A percentile compares a stretch with the other conserved stretches of the same genome.
These are phyloP conservation scores for Friedmanniomyces endolithicus DNA, from an alignment of 495 filamentous ascomycete genomes.

Conservation along the genomic window DNA sequence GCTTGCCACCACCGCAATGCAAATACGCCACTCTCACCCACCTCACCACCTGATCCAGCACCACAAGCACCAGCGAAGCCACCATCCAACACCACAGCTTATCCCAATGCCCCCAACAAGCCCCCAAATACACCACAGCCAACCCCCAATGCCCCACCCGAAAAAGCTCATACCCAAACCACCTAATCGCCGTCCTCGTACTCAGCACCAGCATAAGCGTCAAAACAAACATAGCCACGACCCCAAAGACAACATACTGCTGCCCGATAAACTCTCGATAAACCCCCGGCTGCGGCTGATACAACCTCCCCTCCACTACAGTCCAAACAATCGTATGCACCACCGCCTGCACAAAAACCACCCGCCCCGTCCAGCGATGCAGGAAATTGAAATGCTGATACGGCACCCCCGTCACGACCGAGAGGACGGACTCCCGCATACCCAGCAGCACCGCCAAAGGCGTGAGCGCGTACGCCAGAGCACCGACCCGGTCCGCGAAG, in stretches of 20 bases:
- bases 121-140: slow-evolving; percentile 53
- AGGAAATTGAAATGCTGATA: slow-evolving; percentile 61
- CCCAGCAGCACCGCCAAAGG: slow-evolving; percentile 48
- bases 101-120: slow-evolving; percentile 56
- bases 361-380: slow-evolving; percentile 52
- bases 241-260: slow-evolving; percentile 51
- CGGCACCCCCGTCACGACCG: slow-evolving; percentile 48
- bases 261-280: slow-evolving; percentile 42
- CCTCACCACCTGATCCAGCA: slow-evolving; percentile 42
- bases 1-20: slow-evolving; percentile 33
- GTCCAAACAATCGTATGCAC: slow-evolving; percentile 58
- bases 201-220: slow-evolving; percentile 43
- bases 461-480: slow-evolving; percentile 53
- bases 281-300: slow-evolving; percentile 49
- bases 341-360: slow-evolving; percentile 48
- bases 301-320: slow-evolving; percentile 46
- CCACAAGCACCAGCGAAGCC: slow-evolving; percentile 45
- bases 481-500: slow-evolving; percentile 50
- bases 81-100: slow-evolving; percentile 50
- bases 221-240: slow-evolving; percentile 49
- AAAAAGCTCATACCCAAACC: slow-evolving; percentile 59
- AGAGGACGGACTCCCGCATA: slow-evolving; percentile 48
- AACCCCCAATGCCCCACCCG: slow-evolving; percentile 51
- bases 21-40: slow-evolving; percentile 40
- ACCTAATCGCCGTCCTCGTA: slow-evolving; percentile 40